Percentiles rank a stretch among this genome's conserved stretches.
Evolutionary conservation across 306 rosid genomes (phyloP).

Genomic region (Acmispon strigosus): DNA sequence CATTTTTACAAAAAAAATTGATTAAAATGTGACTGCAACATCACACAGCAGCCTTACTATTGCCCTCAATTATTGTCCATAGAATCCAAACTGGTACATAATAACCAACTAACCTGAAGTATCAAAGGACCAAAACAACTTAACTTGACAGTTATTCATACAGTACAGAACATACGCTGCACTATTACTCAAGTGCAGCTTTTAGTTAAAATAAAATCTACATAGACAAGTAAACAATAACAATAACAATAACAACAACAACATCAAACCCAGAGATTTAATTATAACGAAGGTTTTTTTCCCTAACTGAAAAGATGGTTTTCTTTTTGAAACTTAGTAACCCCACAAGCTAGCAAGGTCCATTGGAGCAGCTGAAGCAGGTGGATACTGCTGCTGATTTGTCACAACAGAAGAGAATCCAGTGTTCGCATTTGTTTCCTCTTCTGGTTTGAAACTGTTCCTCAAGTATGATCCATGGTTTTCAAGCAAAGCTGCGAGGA

Average conservation of each 20-base stretch:
- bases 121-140: background rate
- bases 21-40: too few species aligned
- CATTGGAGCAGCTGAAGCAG: slow-evolving; percentile 1
- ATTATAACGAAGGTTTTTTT: background rate
- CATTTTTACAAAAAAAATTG: too few species aligned
- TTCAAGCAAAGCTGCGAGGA: slow-evolving; percentile 45
- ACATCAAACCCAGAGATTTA: slow-evolving; percentile 13
- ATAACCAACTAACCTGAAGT: background rate
- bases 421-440: slow-evolving; percentile 41
- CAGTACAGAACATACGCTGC: slow-evolving; percentile 33
- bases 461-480: slow-evolving; percentile 39
- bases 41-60: too few species aligned
- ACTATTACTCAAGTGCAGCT: background rate
- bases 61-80: slow-evolving; percentile 6
- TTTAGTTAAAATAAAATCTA: slow-evolving; percentile 21
- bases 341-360: slow-evolving; percentile 49
- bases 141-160: slow-evolving; percentile 25
- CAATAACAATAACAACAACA: background rate
- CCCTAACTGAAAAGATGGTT: background rate
- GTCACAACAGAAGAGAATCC: slow-evolving; percentile 47
- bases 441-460: slow-evolving; percentile 38
- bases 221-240: background rate
- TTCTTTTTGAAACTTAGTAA: slow-evolving; percentile 21
- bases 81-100: slow-evolving; percentile 25
- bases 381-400: slow-evolving; percentile 9